Percentiles rank a stretch among this genome's conserved stretches.
Evolutionary conservation across 2,329 filamentous ascomycete species (phyloP).

Genomic region (Sarocladium oryzae): DNA sequence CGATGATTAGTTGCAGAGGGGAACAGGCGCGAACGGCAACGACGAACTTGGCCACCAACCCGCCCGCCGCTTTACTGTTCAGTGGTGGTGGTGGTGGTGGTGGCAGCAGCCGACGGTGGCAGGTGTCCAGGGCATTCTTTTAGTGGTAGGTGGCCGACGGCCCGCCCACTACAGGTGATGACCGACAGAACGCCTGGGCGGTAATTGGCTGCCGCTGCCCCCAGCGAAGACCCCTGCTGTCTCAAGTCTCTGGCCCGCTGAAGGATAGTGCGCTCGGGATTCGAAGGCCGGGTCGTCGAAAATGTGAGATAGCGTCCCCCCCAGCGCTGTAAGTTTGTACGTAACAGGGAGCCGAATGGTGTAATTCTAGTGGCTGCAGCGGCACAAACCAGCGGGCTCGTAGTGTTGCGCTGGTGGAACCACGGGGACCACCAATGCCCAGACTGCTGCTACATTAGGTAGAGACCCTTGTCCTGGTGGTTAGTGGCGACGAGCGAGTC

Average conservation of each 20-base stretch:
- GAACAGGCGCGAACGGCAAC: neutral
- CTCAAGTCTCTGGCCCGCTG: neutral
- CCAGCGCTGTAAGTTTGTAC: constrained; percentile 2
- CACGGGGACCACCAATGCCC: neutral
- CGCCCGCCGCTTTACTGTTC: too few species aligned
- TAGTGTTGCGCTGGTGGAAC: too few species aligned
- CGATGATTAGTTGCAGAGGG: neutral
- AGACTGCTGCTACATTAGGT: neutral
- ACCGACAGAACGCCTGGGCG: neutral
- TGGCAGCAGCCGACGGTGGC: neutral
- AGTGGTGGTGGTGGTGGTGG: too few species aligned
- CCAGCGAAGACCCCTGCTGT: neutral
- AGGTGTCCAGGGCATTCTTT: too few species aligned
- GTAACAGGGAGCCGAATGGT: constrained; percentile 1
- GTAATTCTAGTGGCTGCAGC: constrained; percentile 6
- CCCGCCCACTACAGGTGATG: neutral
- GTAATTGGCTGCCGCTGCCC: neutral
- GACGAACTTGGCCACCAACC: too few species aligned
- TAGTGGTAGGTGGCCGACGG: neutral
- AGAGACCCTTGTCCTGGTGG: neutral
- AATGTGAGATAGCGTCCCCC: too few species aligned
- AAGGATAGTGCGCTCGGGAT: neutral
- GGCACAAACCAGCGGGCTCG: constrained; percentile 2
- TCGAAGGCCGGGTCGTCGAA: too few species aligned
- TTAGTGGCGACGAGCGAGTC: constrained; percentile 1